These are phyloP conservation scores for Sporothrix curviconia DNA, from an alignment of 2,329 filamentous ascomycete genomes.

Conservation along the genomic window DNA sequence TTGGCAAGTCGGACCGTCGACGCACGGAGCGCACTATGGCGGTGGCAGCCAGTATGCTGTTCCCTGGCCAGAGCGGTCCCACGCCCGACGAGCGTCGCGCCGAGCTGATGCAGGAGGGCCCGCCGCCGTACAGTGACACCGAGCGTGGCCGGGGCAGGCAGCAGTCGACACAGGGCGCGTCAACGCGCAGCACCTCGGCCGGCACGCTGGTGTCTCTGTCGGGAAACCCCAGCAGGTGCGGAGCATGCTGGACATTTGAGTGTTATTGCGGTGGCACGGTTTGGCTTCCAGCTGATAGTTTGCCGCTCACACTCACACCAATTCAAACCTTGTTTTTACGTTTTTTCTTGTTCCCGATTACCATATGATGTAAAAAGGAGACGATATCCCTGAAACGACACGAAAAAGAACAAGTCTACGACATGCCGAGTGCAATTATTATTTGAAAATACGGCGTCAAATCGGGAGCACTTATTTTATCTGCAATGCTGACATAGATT, in stretches of 20 bases:
- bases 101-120: slow-evolving; percentile 39
- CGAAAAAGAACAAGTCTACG: too few relatives aligned
- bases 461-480: too few relatives aligned
- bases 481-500: too few relatives aligned
- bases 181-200: slow-evolving; percentile 39
- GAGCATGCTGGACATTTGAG: slow-evolving; percentile 53
- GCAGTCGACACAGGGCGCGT: slow-evolving; percentile 23
- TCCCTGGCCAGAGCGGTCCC: slow-evolving; percentile 33
- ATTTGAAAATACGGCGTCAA: too few relatives aligned
- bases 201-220: slow-evolving; percentile 41
- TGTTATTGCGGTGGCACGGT: too few relatives aligned
- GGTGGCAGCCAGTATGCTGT: slow-evolving; percentile 40
- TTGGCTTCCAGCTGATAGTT: too few relatives aligned
- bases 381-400: too few relatives aligned
- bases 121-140: slow-evolving; percentile 31
- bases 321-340: too few relatives aligned
- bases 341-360: too few relatives aligned
- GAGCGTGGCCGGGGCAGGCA: slow-evolving; percentile 21
- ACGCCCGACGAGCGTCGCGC: slow-evolving; percentile 29
- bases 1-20: slow-evolving; percentile 39
- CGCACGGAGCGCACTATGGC: slow-evolving; percentile 39
- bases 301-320: too few relatives aligned
- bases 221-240: slow-evolving; percentile 45
- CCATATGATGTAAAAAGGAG: too few relatives aligned
- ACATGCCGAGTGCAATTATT: too few relatives aligned